Conservation (phyloP, 495 filamentous ascomycete genomes). For the Sordaria brevicollis region DNA sequence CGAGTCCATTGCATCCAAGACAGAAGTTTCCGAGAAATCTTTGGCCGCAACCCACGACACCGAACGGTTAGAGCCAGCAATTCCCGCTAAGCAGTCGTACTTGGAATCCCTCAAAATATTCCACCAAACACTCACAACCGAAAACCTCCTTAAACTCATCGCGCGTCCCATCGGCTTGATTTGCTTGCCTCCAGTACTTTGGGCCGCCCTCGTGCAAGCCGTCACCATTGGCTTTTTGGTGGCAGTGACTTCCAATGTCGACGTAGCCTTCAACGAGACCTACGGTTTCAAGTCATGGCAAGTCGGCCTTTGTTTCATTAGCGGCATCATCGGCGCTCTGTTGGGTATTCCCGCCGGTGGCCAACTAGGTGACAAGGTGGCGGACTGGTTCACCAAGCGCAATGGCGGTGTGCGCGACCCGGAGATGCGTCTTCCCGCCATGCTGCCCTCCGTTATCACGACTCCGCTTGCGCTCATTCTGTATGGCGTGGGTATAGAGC, state of each 20-base stretch:
- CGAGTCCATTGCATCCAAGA: not conserved
- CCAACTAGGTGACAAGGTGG: slow-evolving; percentile 37
- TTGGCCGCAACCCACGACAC: not conserved
- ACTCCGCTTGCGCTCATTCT: slow-evolving; percentile 37
- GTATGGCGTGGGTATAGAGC: slow-evolving; percentile 41
- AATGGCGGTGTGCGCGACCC: slow-evolving; percentile 44
- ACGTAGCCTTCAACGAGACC: slow-evolving; percentile 30
- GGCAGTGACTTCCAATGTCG: slow-evolving; percentile 42
- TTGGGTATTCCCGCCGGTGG: slow-evolving; percentile 41
- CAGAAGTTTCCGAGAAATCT: not conserved
- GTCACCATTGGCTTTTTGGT: slow-evolving; percentile 46
- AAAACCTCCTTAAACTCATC: slow-evolving; percentile 36
- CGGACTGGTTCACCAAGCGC: slow-evolving; percentile 39
- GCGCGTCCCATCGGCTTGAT: slow-evolving; percentile 38
- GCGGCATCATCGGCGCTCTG: slow-evolving; percentile 37
- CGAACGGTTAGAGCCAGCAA: not conserved
- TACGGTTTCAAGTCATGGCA: slow-evolving; percentile 41
- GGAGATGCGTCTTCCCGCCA: slow-evolving; percentile 44
- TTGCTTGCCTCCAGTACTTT: slow-evolving; percentile 39
- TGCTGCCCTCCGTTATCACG: slow-evolving; percentile 32
- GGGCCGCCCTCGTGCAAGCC: slow-evolving; percentile 37
- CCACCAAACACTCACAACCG: slow-evolving; percentile 28
- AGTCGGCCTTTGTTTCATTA: slow-evolving; percentile 39
- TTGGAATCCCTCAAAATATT: slow-evolving; percentile 28
- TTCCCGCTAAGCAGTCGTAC: slow-evolving; percentile 17